Conservation (phyloP, 768 basidiomycete genomes). For the Hydnomerulius pinastri region DNA sequence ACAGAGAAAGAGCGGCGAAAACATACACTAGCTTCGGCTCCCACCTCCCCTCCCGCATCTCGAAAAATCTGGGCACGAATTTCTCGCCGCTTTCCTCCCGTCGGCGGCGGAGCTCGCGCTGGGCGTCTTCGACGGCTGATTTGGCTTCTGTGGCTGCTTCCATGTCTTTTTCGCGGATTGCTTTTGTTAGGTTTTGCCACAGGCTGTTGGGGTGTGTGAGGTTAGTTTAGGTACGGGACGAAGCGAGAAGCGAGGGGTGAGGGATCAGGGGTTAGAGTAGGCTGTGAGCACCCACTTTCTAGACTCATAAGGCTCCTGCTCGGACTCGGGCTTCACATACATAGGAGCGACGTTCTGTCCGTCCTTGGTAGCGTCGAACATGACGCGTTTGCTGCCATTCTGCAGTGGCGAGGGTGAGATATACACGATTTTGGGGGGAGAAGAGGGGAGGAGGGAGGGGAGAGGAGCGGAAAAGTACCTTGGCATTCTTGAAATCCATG, state of each 20-base stretch:
- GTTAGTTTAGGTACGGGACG: not conserved
- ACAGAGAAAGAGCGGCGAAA: not conserved
- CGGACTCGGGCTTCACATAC: slow-evolving; percentile 79
- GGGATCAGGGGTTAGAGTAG: not conserved
- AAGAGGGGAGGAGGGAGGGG: not conserved
- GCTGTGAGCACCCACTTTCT: slow-evolving; percentile 53
- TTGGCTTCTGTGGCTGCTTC: slow-evolving; percentile 92
- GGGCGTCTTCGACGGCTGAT: slow-evolving; percentile 86
- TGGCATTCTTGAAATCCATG: slow-evolving; percentile 80
- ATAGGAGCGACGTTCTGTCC: slow-evolving; percentile 77
- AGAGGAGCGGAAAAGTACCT: slow-evolving; percentile 41
- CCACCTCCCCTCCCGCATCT: slow-evolving; percentile 76
- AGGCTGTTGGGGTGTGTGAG: slow-evolving; percentile 44
- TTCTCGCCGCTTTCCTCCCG: slow-evolving; percentile 73
- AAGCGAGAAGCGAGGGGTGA: not conserved
- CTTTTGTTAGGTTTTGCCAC: slow-evolving; percentile 83
- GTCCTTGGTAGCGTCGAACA: slow-evolving; percentile 85
- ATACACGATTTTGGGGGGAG: not conserved
- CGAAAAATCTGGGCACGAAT: slow-evolving; percentile 83
- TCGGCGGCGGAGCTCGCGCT: slow-evolving; percentile 75
- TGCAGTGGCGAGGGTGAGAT: slow-evolving; percentile 26
- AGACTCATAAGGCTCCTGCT: slow-evolving; percentile 92
- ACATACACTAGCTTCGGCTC: slow-evolving; percentile 75
- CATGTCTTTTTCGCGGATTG: slow-evolving; percentile 89
- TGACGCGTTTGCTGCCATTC: slow-evolving; percentile 67